Evolutionary conservation across 148 eudicot species (phyloP), one percentile per base, ranked within the genome.

Genomic region (Cornus florida): DNA sequence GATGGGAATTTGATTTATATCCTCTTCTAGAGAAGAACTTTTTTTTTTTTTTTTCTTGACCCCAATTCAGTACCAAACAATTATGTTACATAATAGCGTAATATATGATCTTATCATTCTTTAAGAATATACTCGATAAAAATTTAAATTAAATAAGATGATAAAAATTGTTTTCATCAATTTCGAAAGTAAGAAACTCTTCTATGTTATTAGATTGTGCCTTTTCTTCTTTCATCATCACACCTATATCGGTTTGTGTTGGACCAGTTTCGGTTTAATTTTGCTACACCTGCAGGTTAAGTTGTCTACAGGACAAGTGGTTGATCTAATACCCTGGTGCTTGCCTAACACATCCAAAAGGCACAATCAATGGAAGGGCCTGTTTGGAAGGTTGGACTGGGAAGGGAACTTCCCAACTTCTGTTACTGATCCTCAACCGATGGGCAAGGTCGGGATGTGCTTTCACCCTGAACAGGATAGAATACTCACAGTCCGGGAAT

Each of bases 401-500:
- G 90, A 86, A 80, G 91, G 91, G 35, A 88, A 88, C 75, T 88
- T 88, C 24, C 91, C 91, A 11, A 88, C 91, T 68, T 88, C 89
- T 71, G 83, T 88, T 39, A 88, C 91, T 57, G 91, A 88, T 50
- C 91, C 91, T 32, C 91, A 88, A 50, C 91, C 91, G 19, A 88
- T 86, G 91, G 91, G 91, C 71, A 88, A 88, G 81, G 91, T 88
- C 22, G 91, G 91, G 74, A 88, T 86, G 91, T 88, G 91, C 83
- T 88, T 88, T 84, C 91, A 88, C 60, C 91, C 91, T 24, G 91
- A 88, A 56, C 91, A 88, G 72, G 91, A 88, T 73, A 82, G 91
- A 65, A 88, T 88, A 23, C 87, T 88, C 57, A 86, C 91, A 31
- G 91, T 88, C 35, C 89, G 89, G 43, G 91, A 88, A 82, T 88